Conservation (phyloP, 257 asterid genomes). For the Euphrasia confusa region DNA sequence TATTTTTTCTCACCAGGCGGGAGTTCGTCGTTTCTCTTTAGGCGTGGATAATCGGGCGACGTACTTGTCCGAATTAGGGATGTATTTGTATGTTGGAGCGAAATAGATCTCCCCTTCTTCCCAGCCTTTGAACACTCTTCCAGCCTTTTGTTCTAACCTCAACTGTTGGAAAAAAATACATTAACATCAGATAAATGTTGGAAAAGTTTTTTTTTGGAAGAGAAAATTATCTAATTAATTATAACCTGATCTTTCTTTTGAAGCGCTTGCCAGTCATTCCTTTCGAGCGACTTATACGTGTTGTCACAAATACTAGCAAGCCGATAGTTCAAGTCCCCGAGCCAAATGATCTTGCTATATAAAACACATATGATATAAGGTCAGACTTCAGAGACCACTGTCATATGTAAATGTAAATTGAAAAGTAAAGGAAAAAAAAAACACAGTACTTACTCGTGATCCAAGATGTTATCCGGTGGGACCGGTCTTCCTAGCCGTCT, state of each 20-base stretch:
- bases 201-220: not conserved
- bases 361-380: not conserved
- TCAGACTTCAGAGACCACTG: not conserved
- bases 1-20: constrained; percentile 23
- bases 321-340: constrained; percentile 88
- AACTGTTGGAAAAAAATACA: constrained; percentile 17
- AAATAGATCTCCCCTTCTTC: constrained; percentile 76
- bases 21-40: constrained; percentile 63
- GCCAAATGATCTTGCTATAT: constrained; percentile 75
- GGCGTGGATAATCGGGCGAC: constrained; percentile 46
- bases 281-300: constrained; percentile 43
- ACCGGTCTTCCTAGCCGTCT: constrained; percentile 26
- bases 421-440: too few species aligned
- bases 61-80: constrained; percentile 52
- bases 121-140: constrained; percentile 75
- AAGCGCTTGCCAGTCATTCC: constrained; percentile 63
- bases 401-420: too few species aligned
- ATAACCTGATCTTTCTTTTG: constrained; percentile 67
- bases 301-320: constrained; percentile 38
- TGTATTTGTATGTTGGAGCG: constrained; percentile 87
- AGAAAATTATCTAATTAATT: not conserved
- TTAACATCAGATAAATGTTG: not conserved
- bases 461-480: constrained; percentile 42
- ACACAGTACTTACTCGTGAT: constrained; percentile 61
- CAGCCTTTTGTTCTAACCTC: constrained; percentile 58